Conservation (phyloP, 2,329 filamentous ascomycete genomes). For the Ceratocystis colombiana region DNA sequence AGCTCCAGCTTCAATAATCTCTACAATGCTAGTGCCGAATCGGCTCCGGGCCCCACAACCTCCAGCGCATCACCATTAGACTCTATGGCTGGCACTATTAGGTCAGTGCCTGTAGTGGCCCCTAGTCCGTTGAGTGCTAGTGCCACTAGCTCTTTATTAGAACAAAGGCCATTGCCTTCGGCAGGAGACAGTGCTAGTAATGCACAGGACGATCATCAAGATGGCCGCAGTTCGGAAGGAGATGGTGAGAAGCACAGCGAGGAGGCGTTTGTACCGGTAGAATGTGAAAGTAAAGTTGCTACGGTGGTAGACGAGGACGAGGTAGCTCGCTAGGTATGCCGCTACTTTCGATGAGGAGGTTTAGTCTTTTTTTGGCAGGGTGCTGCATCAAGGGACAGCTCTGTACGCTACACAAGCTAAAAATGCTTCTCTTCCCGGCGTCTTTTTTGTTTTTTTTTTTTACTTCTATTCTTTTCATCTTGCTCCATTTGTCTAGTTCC, state of each 20-base stretch:
- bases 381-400: background rate
- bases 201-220: slow-evolving; percentile 25
- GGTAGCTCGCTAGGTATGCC: slow-evolving; percentile 22
- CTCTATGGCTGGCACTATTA: background rate
- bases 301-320: slow-evolving; percentile 38
- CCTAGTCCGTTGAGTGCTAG: slow-evolving; percentile 21
- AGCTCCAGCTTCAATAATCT: slow-evolving; percentile 24
- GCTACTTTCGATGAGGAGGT: slow-evolving; percentile 16
- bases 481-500: background rate
- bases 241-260: slow-evolving; percentile 31
- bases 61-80: background rate
- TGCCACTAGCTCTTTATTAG: slow-evolving; percentile 22
- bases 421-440: background rate
- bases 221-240: slow-evolving; percentile 25
- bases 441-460: background rate
- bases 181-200: slow-evolving; percentile 22
- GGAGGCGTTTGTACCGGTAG: background rate
- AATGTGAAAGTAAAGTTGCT: slow-evolving; percentile 36
- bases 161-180: slow-evolving; percentile 23
- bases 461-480: background rate
- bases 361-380: background rate
- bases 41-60: slow-evolving; percentile 25
- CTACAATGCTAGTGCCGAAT: slow-evolving; percentile 14
- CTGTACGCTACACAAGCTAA: background rate
- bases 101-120: slow-evolving; percentile 18